phyloP scores from a whole-genome alignment of 306 rosid genomes.

The Alnus rubra region DNA sequence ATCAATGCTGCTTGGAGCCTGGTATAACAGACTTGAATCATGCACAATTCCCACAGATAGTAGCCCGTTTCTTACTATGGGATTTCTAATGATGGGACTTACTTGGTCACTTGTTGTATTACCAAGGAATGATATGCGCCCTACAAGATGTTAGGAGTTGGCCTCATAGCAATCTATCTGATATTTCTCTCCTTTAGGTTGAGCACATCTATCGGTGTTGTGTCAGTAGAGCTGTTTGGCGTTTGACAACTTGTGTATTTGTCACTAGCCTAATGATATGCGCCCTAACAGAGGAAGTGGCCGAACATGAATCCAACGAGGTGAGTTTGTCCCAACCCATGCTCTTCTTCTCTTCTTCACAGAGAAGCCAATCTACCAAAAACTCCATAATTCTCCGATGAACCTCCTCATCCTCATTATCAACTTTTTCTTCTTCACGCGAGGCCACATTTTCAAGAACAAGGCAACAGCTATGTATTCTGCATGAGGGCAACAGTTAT shows the following conservation, averaged over 20 bases:
- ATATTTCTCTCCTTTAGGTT: constrained; percentile 67
- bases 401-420: too few species aligned
- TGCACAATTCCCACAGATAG: constrained; percentile 58
- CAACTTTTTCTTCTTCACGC: too few species aligned
- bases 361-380: too few species aligned
- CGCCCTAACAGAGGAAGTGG: too few species aligned
- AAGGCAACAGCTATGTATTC: too few species aligned
- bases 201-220: constrained; percentile 35
- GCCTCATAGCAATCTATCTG: constrained; percentile 65
- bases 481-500: too few species aligned
- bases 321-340: too few species aligned
- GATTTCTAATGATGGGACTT: constrained; percentile 66
- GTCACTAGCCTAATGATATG: not conserved
- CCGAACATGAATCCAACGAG: too few species aligned
- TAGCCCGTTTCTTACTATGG: constrained; percentile 72
- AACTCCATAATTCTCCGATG: too few species aligned
- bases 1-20: constrained; percentile 78
- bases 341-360: too few species aligned
- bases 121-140: constrained; percentile 70
- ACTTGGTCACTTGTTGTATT: constrained; percentile 67
- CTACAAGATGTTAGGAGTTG: constrained; percentile 61
- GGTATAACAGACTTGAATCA: constrained; percentile 55
- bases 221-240: constrained; percentile 12
- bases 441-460: too few species aligned
- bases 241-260: not conserved